A percentile compares a stretch with the other conserved stretches of the same genome.
Evolutionary conservation across 116 monocot species (phyloP).

Genomic region (Iris pallida): DNA sequence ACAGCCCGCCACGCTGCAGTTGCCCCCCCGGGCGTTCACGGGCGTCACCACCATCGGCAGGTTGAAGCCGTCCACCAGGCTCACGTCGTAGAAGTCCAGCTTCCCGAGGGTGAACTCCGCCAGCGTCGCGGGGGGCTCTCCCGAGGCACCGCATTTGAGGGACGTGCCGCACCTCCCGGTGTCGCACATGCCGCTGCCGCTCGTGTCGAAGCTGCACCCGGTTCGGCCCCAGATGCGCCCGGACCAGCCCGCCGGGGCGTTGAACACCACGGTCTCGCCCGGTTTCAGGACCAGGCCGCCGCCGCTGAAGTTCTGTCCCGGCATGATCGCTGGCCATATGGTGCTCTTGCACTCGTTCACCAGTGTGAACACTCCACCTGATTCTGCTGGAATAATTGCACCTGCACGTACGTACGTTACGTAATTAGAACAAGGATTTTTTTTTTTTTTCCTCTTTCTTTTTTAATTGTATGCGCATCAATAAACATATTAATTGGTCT

Average conservation of each 20-base stretch:
- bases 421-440: neutral
- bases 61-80: conserved; percentile 89
- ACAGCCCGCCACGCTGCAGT: conserved; percentile 63
- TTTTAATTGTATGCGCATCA: no score
- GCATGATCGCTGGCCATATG: conserved; percentile 57
- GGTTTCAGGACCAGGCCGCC: conserved; percentile 55
- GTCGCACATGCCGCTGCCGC: conserved; percentile 55
- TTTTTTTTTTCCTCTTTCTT: no score
- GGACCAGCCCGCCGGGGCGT: conserved; percentile 58
- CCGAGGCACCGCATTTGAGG: conserved; percentile 50
- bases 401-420: no score
- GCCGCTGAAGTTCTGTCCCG: conserved; percentile 53
- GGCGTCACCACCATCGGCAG: conserved; percentile 53
- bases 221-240: conserved; percentile 82
- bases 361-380: conserved; percentile 46
- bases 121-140: conserved; percentile 52
- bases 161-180: conserved; percentile 50
- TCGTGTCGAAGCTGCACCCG: conserved; percentile 56
- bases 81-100: conserved; percentile 71
- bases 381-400: conserved; percentile 13
- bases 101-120: conserved; percentile 75
- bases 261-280: conserved; percentile 67
- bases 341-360: conserved; percentile 54
- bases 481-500: no score
- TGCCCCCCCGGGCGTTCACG: conserved; percentile 49